Evolutionary conservation across 345 rosid species (phyloP), one percentile per base, ranked within the genome.

Genomic region (Excoecaria cochinchinensis): DNA sequence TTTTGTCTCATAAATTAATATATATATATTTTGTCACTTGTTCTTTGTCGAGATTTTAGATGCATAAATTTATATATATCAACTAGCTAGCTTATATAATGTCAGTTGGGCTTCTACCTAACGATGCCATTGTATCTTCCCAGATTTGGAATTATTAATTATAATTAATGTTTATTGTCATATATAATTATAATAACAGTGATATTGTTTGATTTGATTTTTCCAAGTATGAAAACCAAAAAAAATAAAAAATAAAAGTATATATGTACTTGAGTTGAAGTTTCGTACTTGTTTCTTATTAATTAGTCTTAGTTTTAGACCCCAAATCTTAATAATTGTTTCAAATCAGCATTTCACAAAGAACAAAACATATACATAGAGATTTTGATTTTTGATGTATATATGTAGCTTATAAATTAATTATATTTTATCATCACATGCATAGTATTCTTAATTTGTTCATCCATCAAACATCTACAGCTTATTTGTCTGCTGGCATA

Each of bases 51-150:
- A 66, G 52, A 17, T 2, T 46, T 67, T 46, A 6, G 67, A 15
- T 25, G 24, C 65, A 8, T 60, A 60, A 60, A 60, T 31, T 24
- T n/a, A 6, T 4, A 56, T 21, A n/a, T 11, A 1, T 17, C 60
- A 56, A 59, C 38, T 59, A 59, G 38, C 38, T 59, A 59, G 38
- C 63, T 59, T 59, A 59, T 24, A 22, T 59, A 59, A 59, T 59
- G 38, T 59, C 36, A 8, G 36, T 59, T 22, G 3, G 14, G 63
- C 22, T 59, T 59, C 63, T 22, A 24, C 58, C 58, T 55, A 55
- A 59, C 13, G n/a, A 21, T 21, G 25, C 22, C 8, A n/a, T 22
- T 21, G 62, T 58, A 58, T n/a, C 62, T 21, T 58, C 25, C 38
- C 15, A 59, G 22, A 59, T n/a, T 22, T 31, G 31, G 31, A 31